Conservation (phyloP, 169 alveolate genomes). For the Eimeria acervulina region DNA sequence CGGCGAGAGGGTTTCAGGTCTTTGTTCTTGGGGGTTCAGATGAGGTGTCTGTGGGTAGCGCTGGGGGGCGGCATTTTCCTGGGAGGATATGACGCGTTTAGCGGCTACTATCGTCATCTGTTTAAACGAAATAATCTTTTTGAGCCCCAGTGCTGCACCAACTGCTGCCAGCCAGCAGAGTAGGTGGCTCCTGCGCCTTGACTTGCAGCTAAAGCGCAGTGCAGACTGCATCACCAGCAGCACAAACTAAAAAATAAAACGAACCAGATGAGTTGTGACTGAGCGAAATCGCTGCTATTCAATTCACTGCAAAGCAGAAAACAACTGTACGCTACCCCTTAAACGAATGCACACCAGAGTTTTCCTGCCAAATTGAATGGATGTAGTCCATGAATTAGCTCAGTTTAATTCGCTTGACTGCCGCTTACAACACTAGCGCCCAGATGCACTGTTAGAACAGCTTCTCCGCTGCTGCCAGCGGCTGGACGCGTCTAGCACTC, state of each 20-base stretch:
- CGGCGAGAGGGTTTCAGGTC: slow-evolving; percentile 68
- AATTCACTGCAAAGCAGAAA: background rate
- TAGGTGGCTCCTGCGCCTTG: background rate
- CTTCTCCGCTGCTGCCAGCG: background rate
- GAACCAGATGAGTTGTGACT: background rate
- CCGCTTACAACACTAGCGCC: too few relatives aligned
- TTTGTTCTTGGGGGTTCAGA: slow-evolving; percentile 74
- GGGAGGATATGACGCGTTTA: slow-evolving; percentile 81
- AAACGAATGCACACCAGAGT: background rate
- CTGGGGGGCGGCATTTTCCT: slow-evolving; percentile 80
- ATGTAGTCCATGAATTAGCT: background rate
- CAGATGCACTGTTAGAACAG: too few relatives aligned
- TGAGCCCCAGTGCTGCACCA: slow-evolving; percentile 30
- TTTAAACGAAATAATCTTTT: slow-evolving; percentile 35
- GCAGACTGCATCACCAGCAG: slow-evolving; percentile 2
- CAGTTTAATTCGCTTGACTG: too few relatives aligned
- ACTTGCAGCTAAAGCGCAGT: background rate
- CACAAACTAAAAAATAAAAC: background rate
- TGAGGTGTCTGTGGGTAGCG: slow-evolving; percentile 77
- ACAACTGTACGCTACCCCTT: background rate
- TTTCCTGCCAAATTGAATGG: background rate
- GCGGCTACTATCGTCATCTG: slow-evolving; percentile 33
- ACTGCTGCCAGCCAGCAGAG: background rate
- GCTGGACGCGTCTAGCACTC: background rate
- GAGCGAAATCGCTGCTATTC: background rate